Evolutionary conservation across 345 rosid species (phyloP).

Genomic region (Aegle marmelos): DNA sequence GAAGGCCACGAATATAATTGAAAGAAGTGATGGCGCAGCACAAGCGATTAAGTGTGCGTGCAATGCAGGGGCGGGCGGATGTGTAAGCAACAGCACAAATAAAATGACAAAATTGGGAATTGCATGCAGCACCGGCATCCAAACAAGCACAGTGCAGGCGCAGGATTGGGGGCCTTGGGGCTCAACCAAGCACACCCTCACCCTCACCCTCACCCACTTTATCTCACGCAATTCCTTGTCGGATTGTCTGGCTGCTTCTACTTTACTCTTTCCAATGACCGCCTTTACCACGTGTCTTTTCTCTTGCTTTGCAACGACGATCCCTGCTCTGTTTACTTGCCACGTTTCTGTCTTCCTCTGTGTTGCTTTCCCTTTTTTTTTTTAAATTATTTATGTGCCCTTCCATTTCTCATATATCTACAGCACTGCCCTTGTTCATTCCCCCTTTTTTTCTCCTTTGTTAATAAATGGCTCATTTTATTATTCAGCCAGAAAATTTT

Average conservation of each 20-base stretch:
- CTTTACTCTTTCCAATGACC: not conserved
- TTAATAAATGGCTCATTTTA: not conserved
- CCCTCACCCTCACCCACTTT: not conserved
- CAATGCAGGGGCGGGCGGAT: not conserved
- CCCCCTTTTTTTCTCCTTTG: not conserved
- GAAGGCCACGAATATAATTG: not conserved
- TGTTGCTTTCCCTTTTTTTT: not conserved
- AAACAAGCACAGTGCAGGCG: constrained; percentile 1
- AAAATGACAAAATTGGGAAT: not conserved
- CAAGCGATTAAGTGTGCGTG: not conserved
- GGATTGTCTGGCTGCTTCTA: constrained; percentile 10
- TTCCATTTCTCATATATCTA: not conserved
- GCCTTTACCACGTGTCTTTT: constrained; percentile 19
- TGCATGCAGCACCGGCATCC: not conserved
- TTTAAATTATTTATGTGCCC: not conserved
- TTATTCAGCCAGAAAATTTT: not conserved
- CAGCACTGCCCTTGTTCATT: not conserved
- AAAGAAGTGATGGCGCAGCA: not conserved
- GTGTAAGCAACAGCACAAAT: not conserved
- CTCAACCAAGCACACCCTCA: not conserved
- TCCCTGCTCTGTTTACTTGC: not conserved
- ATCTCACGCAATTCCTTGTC: constrained; percentile 21
- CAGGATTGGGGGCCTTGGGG: not conserved
- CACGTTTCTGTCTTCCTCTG: not conserved
- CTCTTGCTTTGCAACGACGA: constrained; percentile 10